Evolutionary conservation across 345 rosid genomes (phyloP).

Genomic region (Garcia nutans): DNA sequence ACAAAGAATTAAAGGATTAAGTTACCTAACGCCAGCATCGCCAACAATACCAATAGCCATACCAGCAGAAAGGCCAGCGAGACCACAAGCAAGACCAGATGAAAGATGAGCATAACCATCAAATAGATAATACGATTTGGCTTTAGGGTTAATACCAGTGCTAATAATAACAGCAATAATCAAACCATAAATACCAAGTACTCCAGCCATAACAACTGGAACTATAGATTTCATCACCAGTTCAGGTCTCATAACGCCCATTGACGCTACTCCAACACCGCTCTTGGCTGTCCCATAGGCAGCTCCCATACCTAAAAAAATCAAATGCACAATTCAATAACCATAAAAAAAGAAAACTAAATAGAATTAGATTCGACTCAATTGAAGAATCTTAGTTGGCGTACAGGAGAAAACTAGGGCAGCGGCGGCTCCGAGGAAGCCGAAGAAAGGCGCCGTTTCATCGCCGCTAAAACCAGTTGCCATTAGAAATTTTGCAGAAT

Average conservation of each 20-base stretch:
- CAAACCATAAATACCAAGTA: slow-evolving; percentile 22
- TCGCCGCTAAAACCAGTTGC: slow-evolving; percentile 44
- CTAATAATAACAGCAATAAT: slow-evolving; percentile 23
- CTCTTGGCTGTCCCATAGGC: slow-evolving; percentile 30
- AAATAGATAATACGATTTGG: slow-evolving; percentile 22
- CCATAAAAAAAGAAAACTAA: too few species aligned
- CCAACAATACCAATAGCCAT: slow-evolving; percentile 23
- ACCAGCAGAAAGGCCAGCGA: slow-evolving; percentile 23
- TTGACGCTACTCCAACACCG: slow-evolving; percentile 25
- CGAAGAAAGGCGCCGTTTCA: slow-evolving; percentile 45
- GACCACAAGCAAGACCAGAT: slow-evolving; percentile 34
- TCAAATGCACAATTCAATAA: neutral
- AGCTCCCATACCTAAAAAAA: slow-evolving; percentile 21
- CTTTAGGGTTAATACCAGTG: slow-evolving; percentile 24
- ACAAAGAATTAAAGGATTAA: neutral
- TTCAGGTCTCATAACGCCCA: slow-evolving; percentile 27
- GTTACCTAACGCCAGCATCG: slow-evolving; percentile 8
- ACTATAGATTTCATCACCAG: slow-evolving; percentile 26
- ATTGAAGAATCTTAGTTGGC: neutral
- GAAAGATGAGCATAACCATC: slow-evolving; percentile 29
- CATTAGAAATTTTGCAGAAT: neutral
- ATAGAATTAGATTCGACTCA: neutral
- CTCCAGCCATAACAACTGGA: slow-evolving; percentile 26
- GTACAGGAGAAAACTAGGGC: slow-evolving; percentile 45
- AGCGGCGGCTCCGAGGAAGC: slow-evolving; percentile 51